Percentiles rank a stretch among this genome's conserved stretches.
Conservation (phyloP, 192 early-diverging fungal genomes). For the Backusella sp. region DNA sequence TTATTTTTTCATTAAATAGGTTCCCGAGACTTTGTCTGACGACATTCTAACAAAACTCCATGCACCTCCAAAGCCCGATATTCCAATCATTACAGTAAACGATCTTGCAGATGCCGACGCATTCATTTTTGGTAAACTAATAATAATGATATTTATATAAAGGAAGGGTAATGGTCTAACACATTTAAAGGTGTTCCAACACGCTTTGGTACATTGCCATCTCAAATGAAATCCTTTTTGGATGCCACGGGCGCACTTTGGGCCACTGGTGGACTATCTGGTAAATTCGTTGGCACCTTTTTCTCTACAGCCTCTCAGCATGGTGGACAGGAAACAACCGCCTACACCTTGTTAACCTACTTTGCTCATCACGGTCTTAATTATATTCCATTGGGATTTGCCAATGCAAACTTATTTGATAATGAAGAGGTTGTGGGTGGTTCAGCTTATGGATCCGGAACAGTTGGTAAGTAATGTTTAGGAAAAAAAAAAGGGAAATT, state of each 20-base stretch:
- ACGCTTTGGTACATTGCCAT: constrained; percentile 67
- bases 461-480: constrained; percentile 14
- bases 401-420: constrained; percentile 47
- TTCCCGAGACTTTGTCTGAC: constrained; percentile 53
- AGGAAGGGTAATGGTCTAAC: neutral
- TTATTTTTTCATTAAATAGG: neutral
- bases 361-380: constrained; percentile 76
- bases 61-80: constrained; percentile 44
- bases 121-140: constrained; percentile 50
- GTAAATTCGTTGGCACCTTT: constrained; percentile 75
- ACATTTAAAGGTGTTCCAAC: constrained; percentile 51
- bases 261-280: constrained; percentile 53
- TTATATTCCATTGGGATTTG: constrained; percentile 70
- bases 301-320: constrained; percentile 70
- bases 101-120: constrained; percentile 49
- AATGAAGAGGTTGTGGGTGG: constrained; percentile 28
- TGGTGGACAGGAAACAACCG: constrained; percentile 79
- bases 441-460: constrained; percentile 26
- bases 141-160: neutral
- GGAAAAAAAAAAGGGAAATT: neutral
- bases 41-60: constrained; percentile 55
- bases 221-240: constrained; percentile 66
- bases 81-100: constrained; percentile 43
- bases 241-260: constrained; percentile 39
- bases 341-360: constrained; percentile 58